Percentiles rank a stretch among this genome's conserved stretches.
Conservation (phyloP, 306 rosid species). For the Prunus davidiana region DNA sequence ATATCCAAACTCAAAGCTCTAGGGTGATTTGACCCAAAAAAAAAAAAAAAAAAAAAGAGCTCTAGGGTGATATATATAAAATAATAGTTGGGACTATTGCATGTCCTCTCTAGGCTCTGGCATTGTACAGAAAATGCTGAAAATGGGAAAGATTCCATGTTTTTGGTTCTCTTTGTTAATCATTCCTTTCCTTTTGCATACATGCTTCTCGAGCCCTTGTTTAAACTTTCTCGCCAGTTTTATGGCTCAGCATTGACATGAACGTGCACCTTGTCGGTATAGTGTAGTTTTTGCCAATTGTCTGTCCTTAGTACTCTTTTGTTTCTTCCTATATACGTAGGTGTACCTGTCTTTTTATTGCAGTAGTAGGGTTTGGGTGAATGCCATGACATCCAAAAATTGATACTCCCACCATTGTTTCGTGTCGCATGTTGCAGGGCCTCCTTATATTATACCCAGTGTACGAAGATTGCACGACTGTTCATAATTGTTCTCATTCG, state of each 20-base stretch:
- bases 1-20: too few species aligned
- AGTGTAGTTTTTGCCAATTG: constrained; percentile 24
- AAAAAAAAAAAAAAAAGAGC: too few species aligned
- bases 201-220: constrained; percentile 31
- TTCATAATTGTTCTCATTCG: too few species aligned
- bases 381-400: neutral
- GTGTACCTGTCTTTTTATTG: neutral
- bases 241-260: constrained; percentile 29
- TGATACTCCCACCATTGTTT: neutral
- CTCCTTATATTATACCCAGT: neutral
- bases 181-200: constrained; percentile 27
- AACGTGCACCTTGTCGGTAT: constrained; percentile 47
- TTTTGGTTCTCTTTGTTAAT: constrained; percentile 17
- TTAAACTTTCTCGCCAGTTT: constrained; percentile 15
- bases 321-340: constrained; percentile 1
- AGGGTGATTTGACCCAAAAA: too few species aligned
- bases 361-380: neutral
- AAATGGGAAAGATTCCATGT: constrained; percentile 12
- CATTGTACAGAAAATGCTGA: constrained; percentile 16
- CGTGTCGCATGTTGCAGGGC: neutral
- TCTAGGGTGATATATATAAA: too few species aligned
- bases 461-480: neutral
- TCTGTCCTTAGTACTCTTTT: constrained; percentile 24
- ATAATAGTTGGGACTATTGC: neutral
- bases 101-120: neutral